Base-by-base conservation (phyloP, 2,329 filamentous ascomycete genomes). In the Penicillium capsulatum region DNA sequence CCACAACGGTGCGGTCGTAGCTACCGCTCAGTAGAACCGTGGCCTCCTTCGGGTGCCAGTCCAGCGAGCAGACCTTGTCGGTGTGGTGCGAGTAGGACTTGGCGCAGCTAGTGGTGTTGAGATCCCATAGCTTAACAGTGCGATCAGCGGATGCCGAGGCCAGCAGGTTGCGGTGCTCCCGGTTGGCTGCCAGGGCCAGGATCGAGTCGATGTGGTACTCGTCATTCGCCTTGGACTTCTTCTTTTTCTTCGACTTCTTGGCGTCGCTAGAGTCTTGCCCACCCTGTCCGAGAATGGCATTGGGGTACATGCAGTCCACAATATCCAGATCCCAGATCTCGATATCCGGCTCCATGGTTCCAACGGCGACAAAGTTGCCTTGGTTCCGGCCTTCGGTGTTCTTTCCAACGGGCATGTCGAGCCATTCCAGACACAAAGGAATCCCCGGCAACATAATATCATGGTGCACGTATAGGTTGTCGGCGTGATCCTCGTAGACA, bases 381-480 rank as follows among this genome's bases (percentile, higher is more conserved):
- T 75, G 77, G 16, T 79, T 74, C 48, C 85, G 80, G 45, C 79
- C 78, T 29, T 78, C 77, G 4, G 75, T 69, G 8, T 74, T 67
- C 63, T 88, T 87, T 50, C 85, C 83, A 24, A 95, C 88, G n/a
- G 88, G 84, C 40, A 95, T 76, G 63, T 96, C 87, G 31, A 98
- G 70, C 92, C 92, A 98, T 71, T 98, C 92, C 28, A 97, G 78
- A 59, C 88, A 92, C 5, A 98, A 80, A 8, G 92, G 92, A 60
- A 98, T 95, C 16, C 91, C 91, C 20, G 92, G 92, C 40, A 98
- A 78, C 91, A 98, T 97, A 57, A 98, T 94, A 67, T 98, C 92
- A 76, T 98, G 92, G 71, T 98, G 92, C 16, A 98, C 91, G 65
- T 98, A 98, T 45, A 98, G 82, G 64, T 98, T 98, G 68, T 97